Conservation (phyloP, 2,329 filamentous ascomycete genomes). For the Claviceps citrina region DNA sequence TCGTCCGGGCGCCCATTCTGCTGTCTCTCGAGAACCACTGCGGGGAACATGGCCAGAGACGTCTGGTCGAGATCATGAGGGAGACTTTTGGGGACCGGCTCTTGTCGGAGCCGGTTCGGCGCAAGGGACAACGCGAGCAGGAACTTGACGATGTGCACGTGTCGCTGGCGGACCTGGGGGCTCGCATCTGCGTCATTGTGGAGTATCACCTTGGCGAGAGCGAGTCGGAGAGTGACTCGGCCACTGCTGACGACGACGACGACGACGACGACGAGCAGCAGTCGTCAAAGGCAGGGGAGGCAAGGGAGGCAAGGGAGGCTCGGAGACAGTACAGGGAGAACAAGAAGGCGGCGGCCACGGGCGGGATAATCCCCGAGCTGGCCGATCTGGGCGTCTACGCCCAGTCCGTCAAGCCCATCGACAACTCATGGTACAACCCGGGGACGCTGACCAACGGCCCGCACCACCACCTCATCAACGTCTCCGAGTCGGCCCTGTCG, state of each 20-base stretch:
- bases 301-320: constrained; percentile 32
- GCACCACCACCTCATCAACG: constrained; percentile 52
- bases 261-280: constrained; percentile 22
- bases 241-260: too few species aligned
- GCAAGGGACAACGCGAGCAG: constrained; percentile 41
- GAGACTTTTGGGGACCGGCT: constrained; percentile 47
- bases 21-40: constrained; percentile 57
- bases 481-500: constrained; percentile 46
- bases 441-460: constrained; percentile 37
- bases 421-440: constrained; percentile 49
- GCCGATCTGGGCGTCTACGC: constrained; percentile 53
- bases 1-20: constrained; percentile 40
- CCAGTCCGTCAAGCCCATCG: constrained; percentile 50
- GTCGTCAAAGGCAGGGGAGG: constrained; percentile 29
- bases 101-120: constrained; percentile 39
- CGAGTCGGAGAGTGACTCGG: constrained; percentile 18
- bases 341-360: constrained; percentile 34
- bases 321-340: constrained; percentile 41
- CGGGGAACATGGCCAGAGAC: constrained; percentile 38
- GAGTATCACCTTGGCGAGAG: constrained; percentile 43
- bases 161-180: constrained; percentile 40
- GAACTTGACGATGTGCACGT: constrained; percentile 37
- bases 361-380: constrained; percentile 46
- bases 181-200: constrained; percentile 51
- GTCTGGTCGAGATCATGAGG: constrained; percentile 49